Base-by-base conservation (phyloP, 345 rosid species). In the Boechera divaricarpa region DNA sequence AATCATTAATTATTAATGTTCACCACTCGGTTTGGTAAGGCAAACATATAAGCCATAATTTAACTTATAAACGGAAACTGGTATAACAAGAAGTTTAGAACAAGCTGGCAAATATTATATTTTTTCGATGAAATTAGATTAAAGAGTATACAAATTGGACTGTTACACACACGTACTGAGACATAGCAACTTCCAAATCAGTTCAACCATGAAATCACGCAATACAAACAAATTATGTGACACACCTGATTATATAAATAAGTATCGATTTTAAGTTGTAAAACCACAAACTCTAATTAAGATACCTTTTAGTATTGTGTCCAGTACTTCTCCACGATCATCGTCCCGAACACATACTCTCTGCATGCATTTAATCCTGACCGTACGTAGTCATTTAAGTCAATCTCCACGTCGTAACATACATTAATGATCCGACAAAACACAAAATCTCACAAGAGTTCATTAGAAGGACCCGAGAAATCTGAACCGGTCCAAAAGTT, bases 401-500 rank as follows among this genome's bases (percentile, higher is more conserved):
- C 63, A 70, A 28, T 31, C 67, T 70, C 60, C 67, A 64, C 32
- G 72, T 16, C 71, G 57, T 54, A 41, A 44, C 65, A 53, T 44
- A 48, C 48, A 26, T 10, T 18, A 57, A 21, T 41, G 47, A 72
- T 58, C 73, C 57, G 28, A 57, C 44, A 38, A 69, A 65, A 71
- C 52, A 39, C 31, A 52, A 49, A 44, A 55, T 7, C 69, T 78
- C 81, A 78, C 57, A 72, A 66, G 57, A 78, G 73, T 57, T 77
- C 77, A 51, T 66, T 57, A 58, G 69, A 63, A 41, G 77, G 73
- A 58, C 73, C 81, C 6, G 81, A 72, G 49, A 78, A 78, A 67
- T 59, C 81, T 28, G 81, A 78, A 66, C 57, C 21, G 35, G 21
- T 32, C 81, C 81, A 78, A 33, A 44, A 87, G 75, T 69, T 84